Base-by-base conservation (phyloP, 306 rosid genomes). In the Cucurbita moschata region DNA sequence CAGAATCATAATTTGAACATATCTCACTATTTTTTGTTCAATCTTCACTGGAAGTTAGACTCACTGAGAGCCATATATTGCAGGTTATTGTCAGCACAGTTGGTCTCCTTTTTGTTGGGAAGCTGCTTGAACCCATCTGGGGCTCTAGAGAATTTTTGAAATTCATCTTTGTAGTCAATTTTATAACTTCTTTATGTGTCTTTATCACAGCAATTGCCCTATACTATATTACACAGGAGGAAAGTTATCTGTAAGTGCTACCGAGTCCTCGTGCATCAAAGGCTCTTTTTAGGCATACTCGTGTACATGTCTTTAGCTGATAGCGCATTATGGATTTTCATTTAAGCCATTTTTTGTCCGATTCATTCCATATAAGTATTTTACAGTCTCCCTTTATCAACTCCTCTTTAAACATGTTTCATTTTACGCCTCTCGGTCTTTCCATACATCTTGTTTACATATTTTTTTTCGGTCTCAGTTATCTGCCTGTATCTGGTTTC, bases 101-200 rank as follows among this genome's bases (percentile, higher is more conserved):
- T 35, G 92, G 97, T 79, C 96, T 93, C 58, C 87, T 93, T 37
- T 82, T 90, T 52, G 81, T 88, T 54, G 98, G 98, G 75, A 93
- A 93, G 90, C 86, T 90, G 76, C 97, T 93, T 77, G 97, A 90
- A 74, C 96, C 98, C 79, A 79, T 90, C 53, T 93, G 98, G 98
- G 97, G 98, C 63, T 79, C 98, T 55, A 86, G 81, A 86, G 98
- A 93, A 83, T 88, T 93, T 79, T 73, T 93, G 56, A 93, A 93
- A 87, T 93, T 93, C 88, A 87, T 93, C 84, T 87, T 93, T 81
- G 75, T 88, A 14, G 90, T 88, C 74, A 93, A 93, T 86, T 77
- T 83, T 82, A 83, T 90, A 23, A 88, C 94, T 74, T 93, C 90
- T 65, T 58, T 86, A 19, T 93, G 88, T 66, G 85, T 89, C 80